Base-by-base conservation (phyloP, 139 green algal genomes). In the Tetraselmis chui region DNA sequence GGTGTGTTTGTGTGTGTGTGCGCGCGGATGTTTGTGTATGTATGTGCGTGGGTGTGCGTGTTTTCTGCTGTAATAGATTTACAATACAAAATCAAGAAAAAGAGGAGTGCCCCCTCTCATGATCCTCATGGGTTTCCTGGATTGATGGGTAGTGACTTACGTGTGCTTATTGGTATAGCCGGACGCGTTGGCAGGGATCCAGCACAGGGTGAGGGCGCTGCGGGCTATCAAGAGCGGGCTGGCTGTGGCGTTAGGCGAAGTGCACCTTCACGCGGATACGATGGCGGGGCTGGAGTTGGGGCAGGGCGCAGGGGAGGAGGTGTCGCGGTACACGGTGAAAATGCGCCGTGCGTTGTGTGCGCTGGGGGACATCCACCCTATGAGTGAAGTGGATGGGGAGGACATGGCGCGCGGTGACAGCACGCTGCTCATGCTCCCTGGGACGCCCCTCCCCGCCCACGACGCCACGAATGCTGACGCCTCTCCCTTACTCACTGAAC, bases 161-260 rank as follows among this genome's bases (percentile, higher is more conserved):
- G n/a, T n/a, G n/a, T n/a, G n/a, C n/a, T n/a, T n/a, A n/a, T n/a
- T n/a, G n/a, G n/a, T n/a, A n/a, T n/a, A 31, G 29, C 76, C 29
- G 29, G 29, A 79, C 76, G 76, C 29, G 5, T 24, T 18, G 11
- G 76, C 76, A 79, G 29, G 5, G 5, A 79, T 79, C 29, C 29
- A 79, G 22, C 76, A 79, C 29, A 5, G 76, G 5, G 58, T 83
- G 23, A 2, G 58, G 2, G 59, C 79, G 79, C 58, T 78, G 59
- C 32, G 30, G 2, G 5, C 25, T 23, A 83, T 83, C 23, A 30
- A 83, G 29, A 76, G 29, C 59, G 28, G 30, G 28, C 28, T 80
- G 2, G 76, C 76, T 2, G 22, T 29, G 2, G 76, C 76, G 26
- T 23, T 80, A 23, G 79, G 79, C 2, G 79, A 77, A 83, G 59